Evolutionary conservation across 352 stramenopile genomes (phyloP).

Genomic region (Globisporangium okanoganense): DNA sequence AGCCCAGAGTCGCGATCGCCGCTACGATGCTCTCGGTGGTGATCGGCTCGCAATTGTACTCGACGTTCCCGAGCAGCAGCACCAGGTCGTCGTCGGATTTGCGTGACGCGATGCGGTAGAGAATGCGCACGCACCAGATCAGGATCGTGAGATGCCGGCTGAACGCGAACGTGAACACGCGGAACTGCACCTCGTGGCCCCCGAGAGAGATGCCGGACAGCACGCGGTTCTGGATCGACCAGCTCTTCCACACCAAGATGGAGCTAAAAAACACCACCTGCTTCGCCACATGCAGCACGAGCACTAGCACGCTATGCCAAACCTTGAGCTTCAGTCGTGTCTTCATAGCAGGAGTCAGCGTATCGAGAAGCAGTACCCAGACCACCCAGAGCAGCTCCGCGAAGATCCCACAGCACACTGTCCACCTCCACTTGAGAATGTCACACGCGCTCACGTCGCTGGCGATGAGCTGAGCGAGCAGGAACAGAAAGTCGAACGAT

Average conservation of each 20-base stretch:
- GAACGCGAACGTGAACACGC: conserved; percentile 2
- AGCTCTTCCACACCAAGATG: background rate
- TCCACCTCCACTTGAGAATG: background rate
- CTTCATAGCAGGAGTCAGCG: conserved; percentile 4
- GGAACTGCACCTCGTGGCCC: background rate
- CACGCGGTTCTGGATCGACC: background rate
- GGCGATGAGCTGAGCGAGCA: background rate
- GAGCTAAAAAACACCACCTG: background rate
- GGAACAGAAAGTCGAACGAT: conserved; percentile 17
- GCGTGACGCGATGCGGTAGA: background rate
- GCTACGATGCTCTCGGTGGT: background rate
- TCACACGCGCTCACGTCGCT: background rate
- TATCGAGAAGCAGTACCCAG: conserved; percentile 6
- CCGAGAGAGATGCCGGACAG: background rate
- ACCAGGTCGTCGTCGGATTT: background rate
- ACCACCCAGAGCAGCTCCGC: conserved; percentile 1
- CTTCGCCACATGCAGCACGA: background rate
- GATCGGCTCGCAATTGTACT: conserved; percentile 1
- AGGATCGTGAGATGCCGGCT: conserved; percentile 1
- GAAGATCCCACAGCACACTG: background rate
- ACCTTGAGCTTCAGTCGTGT: background rate
- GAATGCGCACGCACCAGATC: background rate
- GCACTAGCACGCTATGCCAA: background rate
- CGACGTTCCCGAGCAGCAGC: conserved; percentile 8
- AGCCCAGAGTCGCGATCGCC: background rate